Evolutionary conservation across 164 flowering plant genomes (phyloP).

Genomic region (Vitis labrusca): DNA sequence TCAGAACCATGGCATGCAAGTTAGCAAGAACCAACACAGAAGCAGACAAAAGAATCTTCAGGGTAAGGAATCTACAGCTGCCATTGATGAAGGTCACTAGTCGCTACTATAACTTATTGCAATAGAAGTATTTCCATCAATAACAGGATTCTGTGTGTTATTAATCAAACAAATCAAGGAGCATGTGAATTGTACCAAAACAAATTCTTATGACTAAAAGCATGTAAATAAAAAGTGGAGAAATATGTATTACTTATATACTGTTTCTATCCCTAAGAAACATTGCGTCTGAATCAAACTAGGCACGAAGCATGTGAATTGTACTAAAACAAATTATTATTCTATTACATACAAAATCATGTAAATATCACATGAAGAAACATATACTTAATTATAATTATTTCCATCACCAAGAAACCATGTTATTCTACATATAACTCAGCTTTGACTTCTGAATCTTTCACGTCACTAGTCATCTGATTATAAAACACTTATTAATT

Average conservation of each 20-base stretch:
- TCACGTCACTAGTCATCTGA: background rate
- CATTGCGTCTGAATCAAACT: no score
- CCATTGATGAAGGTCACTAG: no score
- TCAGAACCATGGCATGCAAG: background rate
- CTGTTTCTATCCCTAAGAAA: no score
- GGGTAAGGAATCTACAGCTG: no score
- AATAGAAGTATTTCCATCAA: background rate
- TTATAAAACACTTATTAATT: background rate
- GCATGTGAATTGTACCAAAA: background rate
- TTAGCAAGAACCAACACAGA: background rate
- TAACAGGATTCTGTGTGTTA: background rate
- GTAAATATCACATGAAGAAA: no score
- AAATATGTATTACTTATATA: background rate
- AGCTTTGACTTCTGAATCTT: background rate
- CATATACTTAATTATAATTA: no score
- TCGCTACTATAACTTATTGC: no score
- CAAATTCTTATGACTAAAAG: background rate
- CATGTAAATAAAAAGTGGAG: background rate
- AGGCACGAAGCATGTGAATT: no score
- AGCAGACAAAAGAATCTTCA: background rate
- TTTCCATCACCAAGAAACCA: no score
- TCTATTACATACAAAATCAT: no score
- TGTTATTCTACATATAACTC: background rate
- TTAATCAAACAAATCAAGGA: background rate
- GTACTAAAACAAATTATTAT: no score